Evolutionary conservation across 2,329 filamentous ascomycete genomes (phyloP).

Genomic region (Paecilomyces variotii): DNA sequence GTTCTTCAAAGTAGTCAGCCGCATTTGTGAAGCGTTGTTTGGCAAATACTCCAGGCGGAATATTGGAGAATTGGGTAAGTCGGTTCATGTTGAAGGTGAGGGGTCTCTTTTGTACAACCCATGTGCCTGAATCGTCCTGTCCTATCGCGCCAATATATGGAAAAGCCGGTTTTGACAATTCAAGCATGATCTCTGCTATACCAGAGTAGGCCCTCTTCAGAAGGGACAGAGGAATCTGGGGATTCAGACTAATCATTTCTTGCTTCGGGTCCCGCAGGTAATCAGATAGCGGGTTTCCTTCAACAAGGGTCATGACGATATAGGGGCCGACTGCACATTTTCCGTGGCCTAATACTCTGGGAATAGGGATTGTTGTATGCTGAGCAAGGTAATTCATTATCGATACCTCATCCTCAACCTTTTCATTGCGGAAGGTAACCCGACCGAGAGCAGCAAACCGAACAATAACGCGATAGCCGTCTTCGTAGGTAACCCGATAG

Average conservation of each 20-base stretch:
- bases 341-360: constrained; percentile 13
- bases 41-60: constrained; percentile 11
- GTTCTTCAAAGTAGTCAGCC: constrained; percentile 18
- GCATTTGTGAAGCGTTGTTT: constrained; percentile 13
- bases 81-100: constrained; percentile 20
- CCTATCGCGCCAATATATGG: constrained; percentile 15
- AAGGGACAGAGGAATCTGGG: constrained; percentile 10
- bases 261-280: constrained; percentile 15
- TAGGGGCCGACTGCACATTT: constrained; percentile 14
- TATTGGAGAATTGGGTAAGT: constrained; percentile 16
- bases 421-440: constrained; percentile 18
- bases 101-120: constrained; percentile 2
- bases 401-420: constrained; percentile 20
- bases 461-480: constrained; percentile 17
- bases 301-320: constrained; percentile 19
- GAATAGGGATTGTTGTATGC: constrained; percentile 18
- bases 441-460: constrained; percentile 21
- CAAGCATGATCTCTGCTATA: constrained; percentile 18
- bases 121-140: constrained; percentile 2
- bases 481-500: constrained; percentile 20
- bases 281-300: constrained; percentile 14
- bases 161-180: constrained; percentile 18
- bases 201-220: constrained; percentile 15
- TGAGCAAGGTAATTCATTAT: constrained; percentile 17
- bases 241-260: constrained; percentile 8